Percentiles rank a stretch among this genome's conserved stretches.
Evolutionary conservation across 2,329 filamentous ascomycete species (phyloP).

Genomic region (Fusarium metavorans): DNA sequence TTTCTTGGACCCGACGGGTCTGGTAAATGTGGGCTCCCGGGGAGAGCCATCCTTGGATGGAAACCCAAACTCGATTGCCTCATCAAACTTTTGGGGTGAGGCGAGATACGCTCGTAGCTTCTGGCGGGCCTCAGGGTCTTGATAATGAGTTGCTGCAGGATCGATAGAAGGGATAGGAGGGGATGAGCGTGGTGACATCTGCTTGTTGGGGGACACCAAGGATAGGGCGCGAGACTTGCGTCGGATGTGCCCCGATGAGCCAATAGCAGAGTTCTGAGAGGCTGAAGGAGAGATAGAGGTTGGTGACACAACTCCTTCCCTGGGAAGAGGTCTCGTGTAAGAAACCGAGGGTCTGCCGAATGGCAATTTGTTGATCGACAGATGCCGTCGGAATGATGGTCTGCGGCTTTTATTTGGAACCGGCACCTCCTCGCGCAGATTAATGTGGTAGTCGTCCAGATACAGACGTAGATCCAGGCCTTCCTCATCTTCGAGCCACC

Average conservation of each 20-base stretch:
- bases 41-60: constrained; percentile 69
- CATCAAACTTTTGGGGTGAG: constrained; percentile 94
- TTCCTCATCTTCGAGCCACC: constrained; percentile 80
- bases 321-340: constrained; percentile 60
- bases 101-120: constrained; percentile 89
- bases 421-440: constrained; percentile 65
- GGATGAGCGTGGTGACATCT: constrained; percentile 44
- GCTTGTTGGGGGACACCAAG: constrained; percentile 62
- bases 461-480: constrained; percentile 75
- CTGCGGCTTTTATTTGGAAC: constrained; percentile 59
- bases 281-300: constrained; percentile 37
- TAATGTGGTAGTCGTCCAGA: constrained; percentile 77
- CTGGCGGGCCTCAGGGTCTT: constrained; percentile 87
- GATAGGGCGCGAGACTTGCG: constrained; percentile 68
- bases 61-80: constrained; percentile 94
- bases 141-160: constrained; percentile 83
- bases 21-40: constrained; percentile 46
- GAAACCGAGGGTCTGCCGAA: constrained; percentile 68
- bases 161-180: constrained; percentile 68
- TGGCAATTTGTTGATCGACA: constrained; percentile 77
- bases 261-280: constrained; percentile 34
- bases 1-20: constrained; percentile 41
- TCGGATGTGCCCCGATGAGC: constrained; percentile 54
- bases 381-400: constrained; percentile 75
- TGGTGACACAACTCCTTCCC: constrained; percentile 52